Conservation (phyloP, 2,329 filamentous ascomycete species). For the Thelonectria blattea region DNA sequence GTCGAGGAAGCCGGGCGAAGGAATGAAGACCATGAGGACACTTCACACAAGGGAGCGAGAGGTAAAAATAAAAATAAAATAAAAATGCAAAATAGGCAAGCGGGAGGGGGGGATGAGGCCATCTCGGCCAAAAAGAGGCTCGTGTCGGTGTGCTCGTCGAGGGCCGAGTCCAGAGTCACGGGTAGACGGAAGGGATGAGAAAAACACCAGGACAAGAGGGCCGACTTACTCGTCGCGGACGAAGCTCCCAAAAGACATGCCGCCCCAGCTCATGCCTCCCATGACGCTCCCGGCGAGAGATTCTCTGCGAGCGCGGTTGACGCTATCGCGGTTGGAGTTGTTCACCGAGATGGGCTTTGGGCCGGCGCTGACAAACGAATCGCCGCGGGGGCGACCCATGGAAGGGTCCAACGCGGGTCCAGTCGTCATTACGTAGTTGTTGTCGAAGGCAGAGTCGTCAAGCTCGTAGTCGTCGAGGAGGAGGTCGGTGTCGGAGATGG, state of each 20-base stretch:
- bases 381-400: constrained; percentile 64
- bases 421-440: constrained; percentile 61
- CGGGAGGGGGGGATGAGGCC: neutral
- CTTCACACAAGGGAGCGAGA: neutral
- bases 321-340: constrained; percentile 66
- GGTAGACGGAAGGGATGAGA: constrained; percentile 13
- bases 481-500: constrained; percentile 36
- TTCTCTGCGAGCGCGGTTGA: constrained; percentile 64
- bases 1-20: constrained; percentile 7
- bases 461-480: constrained; percentile 26
- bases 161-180: constrained; percentile 4
- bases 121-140: neutral
- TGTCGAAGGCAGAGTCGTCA: constrained; percentile 27
- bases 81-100: neutral
- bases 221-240: constrained; percentile 92
- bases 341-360: constrained; percentile 72
- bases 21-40: neutral
- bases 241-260: constrained; percentile 94
- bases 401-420: constrained; percentile 62
- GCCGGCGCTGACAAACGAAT: constrained; percentile 70
- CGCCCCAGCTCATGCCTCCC: constrained; percentile 96
- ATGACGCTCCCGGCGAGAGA: constrained; percentile 69
- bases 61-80: neutral
- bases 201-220: constrained; percentile 11
- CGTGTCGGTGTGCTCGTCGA: constrained; percentile 9